These are phyloP conservation scores for Prunus padus DNA, from an alignment of 306 rosid genomes.

Conservation along the genomic window DNA sequence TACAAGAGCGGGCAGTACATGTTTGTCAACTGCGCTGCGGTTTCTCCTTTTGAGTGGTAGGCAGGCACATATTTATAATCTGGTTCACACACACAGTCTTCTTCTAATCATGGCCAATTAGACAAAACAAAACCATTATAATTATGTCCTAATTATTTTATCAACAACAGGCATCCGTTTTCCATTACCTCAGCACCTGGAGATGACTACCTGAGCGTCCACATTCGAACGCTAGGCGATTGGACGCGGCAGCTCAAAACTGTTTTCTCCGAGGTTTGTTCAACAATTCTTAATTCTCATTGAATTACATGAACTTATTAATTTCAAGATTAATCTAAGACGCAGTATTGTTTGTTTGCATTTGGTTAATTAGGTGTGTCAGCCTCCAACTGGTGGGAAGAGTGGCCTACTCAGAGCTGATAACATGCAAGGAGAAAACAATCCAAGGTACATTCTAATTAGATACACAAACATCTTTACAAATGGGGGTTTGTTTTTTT, in stretches of 20 bases:
- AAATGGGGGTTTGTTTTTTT: background rate
- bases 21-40: slow-evolving; percentile 57
- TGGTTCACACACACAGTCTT: background rate
- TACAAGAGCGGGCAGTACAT: slow-evolving; percentile 64
- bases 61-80: background rate
- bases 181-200: slow-evolving; percentile 60
- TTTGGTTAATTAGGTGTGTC: slow-evolving; percentile 33
- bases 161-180: slow-evolving; percentile 51
- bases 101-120: background rate
- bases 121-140: background rate
- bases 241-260: slow-evolving; percentile 60
- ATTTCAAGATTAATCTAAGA: background rate
- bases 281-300: background rate
- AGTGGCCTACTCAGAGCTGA: slow-evolving; percentile 58
- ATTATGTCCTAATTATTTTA: background rate
- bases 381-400: slow-evolving; percentile 52
- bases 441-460: slow-evolving; percentile 24
- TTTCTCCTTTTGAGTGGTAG: slow-evolving; percentile 60
- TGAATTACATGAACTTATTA: background rate
- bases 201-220: slow-evolving; percentile 56
- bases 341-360: too few relatives aligned
- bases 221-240: slow-evolving; percentile 56
- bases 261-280: slow-evolving; percentile 46
- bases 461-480: background rate
- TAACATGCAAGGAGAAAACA: slow-evolving; percentile 31